Base-by-base conservation (phyloP, 495 filamentous ascomycete genomes). In the Margaritispora aquatica region DNA sequence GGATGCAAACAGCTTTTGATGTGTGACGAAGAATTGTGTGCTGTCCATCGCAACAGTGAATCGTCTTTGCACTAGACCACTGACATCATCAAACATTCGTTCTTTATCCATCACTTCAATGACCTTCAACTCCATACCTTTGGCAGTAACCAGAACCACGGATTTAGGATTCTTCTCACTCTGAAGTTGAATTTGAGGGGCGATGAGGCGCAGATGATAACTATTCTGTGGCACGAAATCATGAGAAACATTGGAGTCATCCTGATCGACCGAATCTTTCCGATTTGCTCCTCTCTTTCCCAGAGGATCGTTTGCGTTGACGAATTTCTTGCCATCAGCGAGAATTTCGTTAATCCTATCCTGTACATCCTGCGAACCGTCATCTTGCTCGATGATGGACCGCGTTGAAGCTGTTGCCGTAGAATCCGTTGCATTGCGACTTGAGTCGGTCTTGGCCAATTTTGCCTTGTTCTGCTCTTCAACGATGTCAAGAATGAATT, bases 51-150 rank as follows among this genome's bases (percentile, higher is more conserved):
- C 89, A 51, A 96, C 85, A 36, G 90, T 84, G 73, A 97, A 96
- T 21, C 93, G 89, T 23, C 91, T 88, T 64, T 97, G 95, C 3
- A 98, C 92, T 51, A 98, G 77, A 55, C 94, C 94, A 64, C 89
- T 94, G 64, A 98, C 91, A 71, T 92, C 88, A 68, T 98, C 94
- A 31, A 82, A 88, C 44, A 97, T 82, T 50, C 94, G 85, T 62
- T 90, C 87, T 69, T 96, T 96, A 70, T 98, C 94, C 86, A 98
- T 96, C 60, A 98, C 92, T 54, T 96, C 92, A 11, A 98, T 82
- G 19, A 97, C 88, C 73, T 96, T 96, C 36, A 97, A 82, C 70
- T 96, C 89, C 90, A 98, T 98, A 49, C 90, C 88, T 66, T 97
- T 96, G 27, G 92, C 90, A 2, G 91, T 91, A 47, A 96, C 87